phyloP scores from a whole-genome alignment of 2,329 filamentous ascomycete species.

The Diaporthe sp. region DNA sequence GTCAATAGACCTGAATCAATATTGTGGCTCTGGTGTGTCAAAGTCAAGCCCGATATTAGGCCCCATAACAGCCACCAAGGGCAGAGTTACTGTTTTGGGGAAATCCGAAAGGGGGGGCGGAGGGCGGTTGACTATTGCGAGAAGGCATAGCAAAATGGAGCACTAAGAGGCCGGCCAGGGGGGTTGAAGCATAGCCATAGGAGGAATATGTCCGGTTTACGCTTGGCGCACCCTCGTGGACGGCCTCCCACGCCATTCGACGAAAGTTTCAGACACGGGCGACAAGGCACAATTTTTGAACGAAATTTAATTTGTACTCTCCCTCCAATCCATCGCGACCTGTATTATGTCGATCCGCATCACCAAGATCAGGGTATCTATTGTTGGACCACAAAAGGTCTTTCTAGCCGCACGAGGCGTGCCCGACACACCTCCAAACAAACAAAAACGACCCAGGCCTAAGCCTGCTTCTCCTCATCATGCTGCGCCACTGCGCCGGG shows the following conservation, averaged over 20 bases:
- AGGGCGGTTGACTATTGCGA: too few species aligned
- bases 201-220: neutral
- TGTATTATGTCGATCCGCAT: neutral
- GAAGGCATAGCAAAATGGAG: too few species aligned
- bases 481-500: neutral
- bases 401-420: neutral
- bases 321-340: neutral
- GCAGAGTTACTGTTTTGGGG: too few species aligned
- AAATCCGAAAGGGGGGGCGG: too few species aligned
- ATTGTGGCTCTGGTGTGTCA: too few species aligned
- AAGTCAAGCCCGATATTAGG: too few species aligned
- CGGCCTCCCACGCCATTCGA: neutral
- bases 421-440: neutral
- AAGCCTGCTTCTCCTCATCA: conserved; percentile 6
- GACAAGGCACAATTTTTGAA: neutral
- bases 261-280: too few species aligned
- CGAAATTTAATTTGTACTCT: neutral
- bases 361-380: conserved; percentile 21
- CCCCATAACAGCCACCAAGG: too few species aligned
- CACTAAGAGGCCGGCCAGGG: too few species aligned
- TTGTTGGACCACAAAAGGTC: neutral
- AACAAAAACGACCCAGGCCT: neutral
- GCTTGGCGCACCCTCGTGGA: neutral
- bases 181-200: neutral
- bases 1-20: too few species aligned